Evolutionary conservation across 208 protist genomes (phyloP).

Genomic region (Leishmania guyanensis): DNA sequence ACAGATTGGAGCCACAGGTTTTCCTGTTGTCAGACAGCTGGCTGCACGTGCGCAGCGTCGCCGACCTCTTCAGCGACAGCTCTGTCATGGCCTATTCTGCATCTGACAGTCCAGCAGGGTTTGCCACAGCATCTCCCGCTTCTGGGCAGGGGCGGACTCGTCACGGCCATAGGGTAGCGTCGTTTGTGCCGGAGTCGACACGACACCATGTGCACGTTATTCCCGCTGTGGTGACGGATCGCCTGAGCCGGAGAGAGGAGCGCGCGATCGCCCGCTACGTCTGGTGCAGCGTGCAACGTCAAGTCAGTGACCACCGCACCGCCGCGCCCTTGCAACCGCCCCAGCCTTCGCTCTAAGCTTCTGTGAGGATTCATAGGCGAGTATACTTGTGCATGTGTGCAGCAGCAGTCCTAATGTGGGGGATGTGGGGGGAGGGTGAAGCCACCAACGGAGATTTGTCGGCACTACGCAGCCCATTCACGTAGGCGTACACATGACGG

Average conservation of each 20-base stretch:
- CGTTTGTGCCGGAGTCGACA: conserved; percentile 12
- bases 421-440: not conserved
- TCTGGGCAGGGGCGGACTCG: not conserved
- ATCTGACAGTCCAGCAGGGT: not conserved
- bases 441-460: not conserved
- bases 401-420: not conserved
- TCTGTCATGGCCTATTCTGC: not conserved
- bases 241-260: conserved; percentile 50
- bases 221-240: conserved; percentile 51
- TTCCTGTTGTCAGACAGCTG: conserved; percentile 72
- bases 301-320: not conserved
- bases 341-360: not conserved
- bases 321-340: not conserved
- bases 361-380: not conserved
- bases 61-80: conserved; percentile 29
- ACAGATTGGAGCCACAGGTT: conserved; percentile 28
- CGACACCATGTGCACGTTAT: conserved; percentile 43
- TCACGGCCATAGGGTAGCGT: not conserved
- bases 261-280: conserved; percentile 58
- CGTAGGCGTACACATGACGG: not conserved
- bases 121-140: not conserved
- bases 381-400: not conserved
- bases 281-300: conserved; percentile 27
- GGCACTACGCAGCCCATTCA: not conserved
- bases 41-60: conserved; percentile 61